These are phyloP conservation scores for Pseudogymnoascus sp. DNA, from an alignment of 2,329 filamentous ascomycete genomes.

Conservation along the genomic window DNA sequence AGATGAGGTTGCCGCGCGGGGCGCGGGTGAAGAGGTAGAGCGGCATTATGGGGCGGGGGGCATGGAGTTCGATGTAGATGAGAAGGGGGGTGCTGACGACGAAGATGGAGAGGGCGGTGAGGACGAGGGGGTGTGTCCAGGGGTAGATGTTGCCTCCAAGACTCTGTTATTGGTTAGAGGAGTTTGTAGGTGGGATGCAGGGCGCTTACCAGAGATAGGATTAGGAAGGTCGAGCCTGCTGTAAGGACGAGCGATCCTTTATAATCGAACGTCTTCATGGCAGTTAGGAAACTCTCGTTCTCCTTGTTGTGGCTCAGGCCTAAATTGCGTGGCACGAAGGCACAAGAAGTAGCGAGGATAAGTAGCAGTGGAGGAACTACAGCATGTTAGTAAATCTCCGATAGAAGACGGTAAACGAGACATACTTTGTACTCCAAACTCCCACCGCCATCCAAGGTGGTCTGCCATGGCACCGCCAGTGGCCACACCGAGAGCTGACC, in stretches of 20 bases:
- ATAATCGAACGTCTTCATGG: slow-evolving; percentile 50
- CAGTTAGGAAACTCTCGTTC: slow-evolving; percentile 39
- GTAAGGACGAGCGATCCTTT: slow-evolving; percentile 48
- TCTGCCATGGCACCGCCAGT: slow-evolving; percentile 65
- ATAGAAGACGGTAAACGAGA: not conserved
- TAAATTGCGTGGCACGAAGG: slow-evolving; percentile 46
- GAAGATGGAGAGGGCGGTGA: slow-evolving; percentile 44
- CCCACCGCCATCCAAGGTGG: slow-evolving; percentile 65
- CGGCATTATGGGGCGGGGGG: slow-evolving; percentile 52
- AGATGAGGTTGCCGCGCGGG: slow-evolving; percentile 52
- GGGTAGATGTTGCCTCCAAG: slow-evolving; percentile 57
- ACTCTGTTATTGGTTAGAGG: slow-evolving; percentile 34
- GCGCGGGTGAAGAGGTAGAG: slow-evolving; percentile 42
- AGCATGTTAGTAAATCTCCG: not conserved
- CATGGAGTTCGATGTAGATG: slow-evolving; percentile 44
- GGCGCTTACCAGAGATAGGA: slow-evolving; percentile 47
- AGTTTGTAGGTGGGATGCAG: slow-evolving; percentile 10
- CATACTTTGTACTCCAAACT: slow-evolving; percentile 52
- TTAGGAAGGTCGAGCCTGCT: slow-evolving; percentile 45
- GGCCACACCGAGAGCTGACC: slow-evolving; percentile 55
- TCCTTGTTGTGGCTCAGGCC: slow-evolving; percentile 39
- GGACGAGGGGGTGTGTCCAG: slow-evolving; percentile 54
- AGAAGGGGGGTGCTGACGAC: slow-evolving; percentile 43
- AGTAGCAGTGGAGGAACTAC: slow-evolving; percentile 43
- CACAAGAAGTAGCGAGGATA: slow-evolving; percentile 38